Evolutionary conservation across 2,329 filamentous ascomycete genomes (phyloP).

Genomic region (Exophiala sideris): DNA sequence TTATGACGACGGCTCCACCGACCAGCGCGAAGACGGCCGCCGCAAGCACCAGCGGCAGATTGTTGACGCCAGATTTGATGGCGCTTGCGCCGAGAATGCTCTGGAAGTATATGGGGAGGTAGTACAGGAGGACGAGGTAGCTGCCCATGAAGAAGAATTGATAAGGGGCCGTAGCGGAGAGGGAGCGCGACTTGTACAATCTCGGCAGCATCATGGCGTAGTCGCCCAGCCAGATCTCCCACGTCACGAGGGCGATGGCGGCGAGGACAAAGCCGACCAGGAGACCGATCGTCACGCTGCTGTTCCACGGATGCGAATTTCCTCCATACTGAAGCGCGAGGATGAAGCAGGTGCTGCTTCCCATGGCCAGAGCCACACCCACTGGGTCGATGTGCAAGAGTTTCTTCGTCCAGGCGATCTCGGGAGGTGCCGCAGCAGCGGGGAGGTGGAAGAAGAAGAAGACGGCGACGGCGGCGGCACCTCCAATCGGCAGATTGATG

Average conservation of each 20-base stretch:
- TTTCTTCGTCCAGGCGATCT: slow-evolving; percentile 25
- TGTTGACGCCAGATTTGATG: slow-evolving; percentile 31
- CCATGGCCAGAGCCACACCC: slow-evolving; percentile 50
- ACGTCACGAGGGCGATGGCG: slow-evolving; percentile 32
- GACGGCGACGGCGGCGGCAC: slow-evolving; percentile 26
- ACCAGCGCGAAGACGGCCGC: slow-evolving; percentile 2
- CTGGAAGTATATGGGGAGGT: slow-evolving; percentile 42
- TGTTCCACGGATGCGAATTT: slow-evolving; percentile 50
- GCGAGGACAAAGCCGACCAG: slow-evolving; percentile 49
- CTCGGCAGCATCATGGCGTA: slow-evolving; percentile 31
- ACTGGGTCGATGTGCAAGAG: slow-evolving; percentile 48
- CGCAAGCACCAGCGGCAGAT: slow-evolving; percentile 33
- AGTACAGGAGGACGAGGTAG: slow-evolving; percentile 33
- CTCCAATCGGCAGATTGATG: slow-evolving; percentile 52
- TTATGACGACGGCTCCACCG: background rate
- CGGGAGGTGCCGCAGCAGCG: background rate
- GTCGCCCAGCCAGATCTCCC: slow-evolving; percentile 34
- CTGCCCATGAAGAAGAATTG: slow-evolving; percentile 14
- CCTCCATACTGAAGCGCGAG: slow-evolving; percentile 59
- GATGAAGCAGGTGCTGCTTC: slow-evolving; percentile 52
- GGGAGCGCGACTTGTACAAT: slow-evolving; percentile 33
- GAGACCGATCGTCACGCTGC: slow-evolving; percentile 49
- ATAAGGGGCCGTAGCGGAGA: slow-evolving; percentile 27
- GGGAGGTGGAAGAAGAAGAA: slow-evolving; percentile 32
- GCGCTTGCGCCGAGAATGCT: too few species aligned